Evolutionary conservation across 192 early-diverging fungal species (phyloP).

Genomic region (Coemansia sp.): DNA sequence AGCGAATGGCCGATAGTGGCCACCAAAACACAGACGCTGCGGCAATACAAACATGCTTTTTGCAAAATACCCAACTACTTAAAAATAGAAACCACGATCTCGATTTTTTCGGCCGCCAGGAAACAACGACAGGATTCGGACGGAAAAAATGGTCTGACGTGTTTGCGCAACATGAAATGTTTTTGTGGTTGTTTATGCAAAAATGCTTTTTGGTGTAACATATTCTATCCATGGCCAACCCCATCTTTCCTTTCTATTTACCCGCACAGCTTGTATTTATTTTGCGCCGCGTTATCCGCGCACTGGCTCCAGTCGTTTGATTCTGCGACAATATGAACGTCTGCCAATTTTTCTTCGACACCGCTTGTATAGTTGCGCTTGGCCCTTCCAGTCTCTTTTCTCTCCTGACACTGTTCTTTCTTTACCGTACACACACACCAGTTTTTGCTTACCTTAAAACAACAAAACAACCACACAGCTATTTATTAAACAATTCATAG

Average conservation of each 20-base stretch:
- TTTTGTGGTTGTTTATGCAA: not conserved
- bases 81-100: no score
- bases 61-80: no score
- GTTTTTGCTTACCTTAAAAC: not conserved
- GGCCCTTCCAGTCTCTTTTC: not conserved
- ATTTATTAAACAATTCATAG: not conserved
- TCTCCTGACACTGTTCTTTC: not conserved
- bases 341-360: not conserved
- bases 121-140: not conserved
- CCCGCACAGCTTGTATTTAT: not conserved
- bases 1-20: not conserved
- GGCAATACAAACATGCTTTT: no score
- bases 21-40: no score
- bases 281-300: not conserved
- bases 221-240: not conserved
- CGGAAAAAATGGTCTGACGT: constrained; percentile 4
- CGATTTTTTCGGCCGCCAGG: not conserved
- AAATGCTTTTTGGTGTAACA: not conserved
- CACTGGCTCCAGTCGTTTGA: no score
- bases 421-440: not conserved
- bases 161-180: not conserved
- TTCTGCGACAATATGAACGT: not conserved
- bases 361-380: not conserved
- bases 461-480: not conserved
- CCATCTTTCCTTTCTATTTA: not conserved